Evolutionary conservation across 805 yeast genomes (phyloP).

Genomic region (Lipomyces kockii): DNA sequence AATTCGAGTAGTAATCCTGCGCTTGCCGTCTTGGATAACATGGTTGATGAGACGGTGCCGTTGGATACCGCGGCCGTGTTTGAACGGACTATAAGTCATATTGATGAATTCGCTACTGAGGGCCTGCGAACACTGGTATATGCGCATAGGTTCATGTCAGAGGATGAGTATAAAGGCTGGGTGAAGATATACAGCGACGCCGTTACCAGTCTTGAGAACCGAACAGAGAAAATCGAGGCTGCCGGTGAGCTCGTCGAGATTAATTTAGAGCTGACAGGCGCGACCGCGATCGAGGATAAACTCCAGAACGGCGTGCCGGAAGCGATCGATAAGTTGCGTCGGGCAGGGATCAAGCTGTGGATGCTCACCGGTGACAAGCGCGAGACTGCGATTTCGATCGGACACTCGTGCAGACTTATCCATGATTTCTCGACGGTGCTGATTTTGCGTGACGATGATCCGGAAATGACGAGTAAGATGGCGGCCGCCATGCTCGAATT

Average conservation of each 20-base stretch:
- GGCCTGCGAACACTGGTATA: conserved; percentile 90
- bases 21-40: conserved; percentile 15
- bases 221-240: conserved; percentile 67
- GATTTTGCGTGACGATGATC: conserved; percentile 58
- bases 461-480: conserved; percentile 67
- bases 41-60: conserved; percentile 59
- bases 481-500: conserved; percentile 77
- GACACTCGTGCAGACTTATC: conserved; percentile 89
- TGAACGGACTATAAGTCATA: conserved; percentile 84
- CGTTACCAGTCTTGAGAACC: conserved; percentile 69
- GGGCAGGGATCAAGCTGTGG: conserved; percentile 96
- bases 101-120: conserved; percentile 92
- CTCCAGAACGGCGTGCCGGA: conserved; percentile 97
- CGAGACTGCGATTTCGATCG: conserved; percentile 97
- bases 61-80: conserved; percentile 75
- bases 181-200: conserved; percentile 70
- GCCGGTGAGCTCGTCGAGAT: conserved; percentile 76
- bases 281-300: conserved; percentile 97
- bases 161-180: conserved; percentile 69
- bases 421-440: conserved; percentile 91
- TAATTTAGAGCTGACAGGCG: conserved; percentile 76
- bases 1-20: conserved; percentile 7
- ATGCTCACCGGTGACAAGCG: conserved; percentile 98
- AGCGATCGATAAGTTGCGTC: conserved; percentile 84
- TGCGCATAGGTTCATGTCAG: conserved; percentile 72